phyloP scores from a whole-genome alignment of 2,329 filamentous ascomycete species.

The Ampelomyces quisqualis region DNA sequence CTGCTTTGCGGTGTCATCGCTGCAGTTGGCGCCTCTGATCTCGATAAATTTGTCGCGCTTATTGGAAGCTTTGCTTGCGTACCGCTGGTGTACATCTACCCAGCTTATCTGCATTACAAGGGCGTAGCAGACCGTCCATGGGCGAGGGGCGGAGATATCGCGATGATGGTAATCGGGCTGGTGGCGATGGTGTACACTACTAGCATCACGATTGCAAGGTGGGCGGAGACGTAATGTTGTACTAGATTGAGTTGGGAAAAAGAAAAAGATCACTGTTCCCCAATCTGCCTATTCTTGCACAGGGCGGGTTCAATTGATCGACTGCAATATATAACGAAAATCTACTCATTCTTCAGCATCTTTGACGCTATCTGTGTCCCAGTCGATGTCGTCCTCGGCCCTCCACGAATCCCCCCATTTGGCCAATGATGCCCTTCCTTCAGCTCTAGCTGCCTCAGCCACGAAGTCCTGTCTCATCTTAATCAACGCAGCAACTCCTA shows the following conservation, averaged over 20 bases:
- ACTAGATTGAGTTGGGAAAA: not conserved
- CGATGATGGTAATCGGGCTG: conserved; percentile 64
- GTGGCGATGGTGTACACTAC: conserved; percentile 75
- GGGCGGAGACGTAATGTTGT: conserved; percentile 30
- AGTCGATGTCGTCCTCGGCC: no score
- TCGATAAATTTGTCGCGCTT: conserved; percentile 73
- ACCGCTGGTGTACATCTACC: conserved; percentile 75
- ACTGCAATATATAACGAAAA: no score
- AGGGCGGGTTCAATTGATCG: no score
- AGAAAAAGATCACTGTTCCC: not conserved
- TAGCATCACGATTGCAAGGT: conserved; percentile 56
- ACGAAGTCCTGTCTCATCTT: no score
- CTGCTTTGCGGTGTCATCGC: conserved; percentile 61
- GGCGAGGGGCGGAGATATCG: conserved; percentile 61
- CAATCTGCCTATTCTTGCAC: not conserved
- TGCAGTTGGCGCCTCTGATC: conserved; percentile 64
- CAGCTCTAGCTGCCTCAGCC: no score
- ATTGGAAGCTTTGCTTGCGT: conserved; percentile 75
- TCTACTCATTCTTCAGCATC: no score
- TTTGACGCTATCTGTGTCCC: no score
- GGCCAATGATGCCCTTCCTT: no score
- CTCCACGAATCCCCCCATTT: no score
- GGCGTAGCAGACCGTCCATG: conserved; percentile 61
- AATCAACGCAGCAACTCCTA: no score
- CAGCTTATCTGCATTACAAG: conserved; percentile 68